These are phyloP conservation scores for Tremellales sp. DNA, from an alignment of 1,284 basidiomycete species.

Conservation along the genomic window DNA sequence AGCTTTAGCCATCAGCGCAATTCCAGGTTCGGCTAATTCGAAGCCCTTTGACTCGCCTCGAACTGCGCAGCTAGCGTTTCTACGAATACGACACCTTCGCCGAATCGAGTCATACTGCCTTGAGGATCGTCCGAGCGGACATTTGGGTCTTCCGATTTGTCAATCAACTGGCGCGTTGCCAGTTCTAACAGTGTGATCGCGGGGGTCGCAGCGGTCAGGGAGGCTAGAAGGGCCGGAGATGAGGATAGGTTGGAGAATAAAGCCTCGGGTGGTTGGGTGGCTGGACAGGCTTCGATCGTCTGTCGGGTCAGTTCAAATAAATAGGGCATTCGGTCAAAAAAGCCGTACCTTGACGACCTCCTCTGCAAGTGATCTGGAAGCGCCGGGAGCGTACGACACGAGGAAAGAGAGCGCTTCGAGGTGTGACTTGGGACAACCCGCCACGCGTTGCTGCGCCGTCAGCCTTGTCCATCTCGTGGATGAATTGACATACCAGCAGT, in stretches of 20 bases:
- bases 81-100: slow-evolving; percentile 42
- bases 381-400: slow-evolving; percentile 25
- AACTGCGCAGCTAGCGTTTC: slow-evolving; percentile 38
- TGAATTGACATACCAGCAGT: slow-evolving; percentile 11
- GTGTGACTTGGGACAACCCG: slow-evolving; percentile 19
- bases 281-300: slow-evolving; percentile 19
- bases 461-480: not conserved
- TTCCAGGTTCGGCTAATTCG: not conserved
- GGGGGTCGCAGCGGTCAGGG: slow-evolving; percentile 17
- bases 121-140: slow-evolving; percentile 42
- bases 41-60: slow-evolving; percentile 19
- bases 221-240: slow-evolving; percentile 24
- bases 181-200: slow-evolving; percentile 21
- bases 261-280: slow-evolving; percentile 27
- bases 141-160: slow-evolving; percentile 22
- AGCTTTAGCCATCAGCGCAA: slow-evolving; percentile 13
- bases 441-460: slow-evolving; percentile 22
- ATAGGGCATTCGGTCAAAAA: not conserved
- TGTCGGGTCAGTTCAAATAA: slow-evolving; percentile 5
- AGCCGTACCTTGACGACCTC: slow-evolving; percentile 28
- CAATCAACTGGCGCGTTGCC: slow-evolving; percentile 21
- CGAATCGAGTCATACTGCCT: slow-evolving; percentile 42
- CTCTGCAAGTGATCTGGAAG: slow-evolving; percentile 17
- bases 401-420: slow-evolving; percentile 28
- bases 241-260: slow-evolving; percentile 30